Conservation (phyloP, 2,329 filamentous ascomycete species). For the Teratosphaeria gauchensis region DNA sequence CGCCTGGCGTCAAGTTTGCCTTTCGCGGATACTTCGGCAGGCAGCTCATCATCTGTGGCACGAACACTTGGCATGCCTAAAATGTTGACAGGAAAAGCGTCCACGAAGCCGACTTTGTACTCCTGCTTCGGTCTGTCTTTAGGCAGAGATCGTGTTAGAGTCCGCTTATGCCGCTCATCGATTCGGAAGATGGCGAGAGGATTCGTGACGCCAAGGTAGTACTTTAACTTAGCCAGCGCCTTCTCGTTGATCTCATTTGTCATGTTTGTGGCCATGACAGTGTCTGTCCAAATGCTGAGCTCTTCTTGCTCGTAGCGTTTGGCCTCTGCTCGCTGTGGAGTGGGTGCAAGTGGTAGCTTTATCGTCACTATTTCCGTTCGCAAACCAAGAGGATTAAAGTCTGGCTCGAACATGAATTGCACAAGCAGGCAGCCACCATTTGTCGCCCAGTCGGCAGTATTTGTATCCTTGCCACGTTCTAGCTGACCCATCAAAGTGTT, state of each 20-base stretch:
- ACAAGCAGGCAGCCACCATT: slow-evolving; percentile 55
- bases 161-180: slow-evolving; percentile 43
- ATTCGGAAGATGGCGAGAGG: slow-evolving; percentile 60
- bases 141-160: slow-evolving; percentile 54
- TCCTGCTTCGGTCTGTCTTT: slow-evolving; percentile 55
- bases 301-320: slow-evolving; percentile 50
- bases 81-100: slow-evolving; percentile 62
- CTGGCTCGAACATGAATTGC: slow-evolving; percentile 49
- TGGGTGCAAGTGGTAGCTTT: slow-evolving; percentile 55
- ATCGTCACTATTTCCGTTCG: slow-evolving; percentile 47
- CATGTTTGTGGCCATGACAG: slow-evolving; percentile 38
- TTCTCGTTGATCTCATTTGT: slow-evolving; percentile 39
- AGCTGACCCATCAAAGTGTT: slow-evolving; percentile 5
- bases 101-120: slow-evolving; percentile 57
- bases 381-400: slow-evolving; percentile 14
- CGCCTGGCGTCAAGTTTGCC: slow-evolving; percentile 50
- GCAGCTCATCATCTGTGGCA: slow-evolving; percentile 49
- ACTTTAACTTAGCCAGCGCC: slow-evolving; percentile 51
- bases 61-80: slow-evolving; percentile 56
- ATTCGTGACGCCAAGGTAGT: slow-evolving; percentile 58
- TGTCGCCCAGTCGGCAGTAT: slow-evolving; percentile 39
- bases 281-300: slow-evolving; percentile 58
- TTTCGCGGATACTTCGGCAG: slow-evolving; percentile 36
- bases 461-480: background rate
- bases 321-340: slow-evolving; percentile 45